A percentile compares a stretch with the other conserved stretches of the same genome.
These are phyloP conservation scores for Corymbia citriodora DNA, from an alignment of 441 rosid species.

Conservation along the genomic window DNA sequence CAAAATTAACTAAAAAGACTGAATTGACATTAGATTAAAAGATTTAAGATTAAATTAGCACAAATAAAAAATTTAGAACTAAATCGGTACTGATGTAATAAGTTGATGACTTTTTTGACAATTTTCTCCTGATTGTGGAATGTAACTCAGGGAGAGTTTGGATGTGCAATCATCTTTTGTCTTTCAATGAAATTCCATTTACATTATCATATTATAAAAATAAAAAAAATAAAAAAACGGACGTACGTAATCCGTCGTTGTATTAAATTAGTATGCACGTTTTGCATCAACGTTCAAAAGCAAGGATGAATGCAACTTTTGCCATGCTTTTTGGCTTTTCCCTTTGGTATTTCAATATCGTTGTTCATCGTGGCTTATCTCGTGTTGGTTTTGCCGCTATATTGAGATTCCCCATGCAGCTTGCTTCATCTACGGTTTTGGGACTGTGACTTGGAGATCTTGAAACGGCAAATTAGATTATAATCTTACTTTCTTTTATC, in stretches of 20 bases:
- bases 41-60: rapidly evolving
- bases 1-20: too few relatives aligned
- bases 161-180: not conserved
- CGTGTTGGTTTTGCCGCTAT: not conserved
- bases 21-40: too few relatives aligned
- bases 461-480: not conserved
- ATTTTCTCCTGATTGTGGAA: too few relatives aligned
- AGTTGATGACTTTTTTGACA: too few relatives aligned
- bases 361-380: not conserved
- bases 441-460: not conserved
- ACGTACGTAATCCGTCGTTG: not conserved
- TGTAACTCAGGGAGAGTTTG: too few relatives aligned
- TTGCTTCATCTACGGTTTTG: not conserved
- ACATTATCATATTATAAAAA: not conserved
- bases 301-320: not conserved
- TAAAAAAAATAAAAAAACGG: too few relatives aligned
- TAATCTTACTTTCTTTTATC: not conserved
- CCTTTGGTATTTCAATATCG: not conserved
- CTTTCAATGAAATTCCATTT: not conserved
- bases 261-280: not conserved
- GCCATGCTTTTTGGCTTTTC: not conserved
- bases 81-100: too few relatives aligned
- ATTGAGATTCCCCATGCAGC: not conserved
- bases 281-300: not conserved
- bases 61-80: too few relatives aligned